Evolutionary conservation across 768 basidiomycete genomes (phyloP).

Genomic region (Xerocomus brunneocitrinus): DNA sequence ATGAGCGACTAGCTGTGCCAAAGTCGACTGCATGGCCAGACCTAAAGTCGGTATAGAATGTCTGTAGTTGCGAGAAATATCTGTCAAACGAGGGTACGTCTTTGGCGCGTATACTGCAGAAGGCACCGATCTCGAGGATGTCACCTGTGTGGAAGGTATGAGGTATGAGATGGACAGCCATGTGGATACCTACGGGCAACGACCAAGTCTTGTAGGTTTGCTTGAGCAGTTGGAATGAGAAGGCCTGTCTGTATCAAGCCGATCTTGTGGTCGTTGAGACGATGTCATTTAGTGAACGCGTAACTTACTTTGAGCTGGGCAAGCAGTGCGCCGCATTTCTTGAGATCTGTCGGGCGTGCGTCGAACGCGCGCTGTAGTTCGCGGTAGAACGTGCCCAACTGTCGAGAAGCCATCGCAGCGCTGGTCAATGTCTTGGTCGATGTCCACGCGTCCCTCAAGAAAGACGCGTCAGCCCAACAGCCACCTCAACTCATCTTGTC

Average conservation of each 20-base stretch:
- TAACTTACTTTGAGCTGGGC: conserved; percentile 67
- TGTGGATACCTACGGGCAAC: conserved; percentile 57
- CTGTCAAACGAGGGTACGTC: conserved; percentile 93
- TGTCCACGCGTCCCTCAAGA: conserved; percentile 29
- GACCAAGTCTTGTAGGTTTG: conserved; percentile 61
- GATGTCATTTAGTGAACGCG: not conserved
- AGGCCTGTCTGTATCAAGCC: conserved; percentile 74
- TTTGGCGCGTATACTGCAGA: conserved; percentile 85
- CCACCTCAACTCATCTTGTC: conserved; percentile 18
- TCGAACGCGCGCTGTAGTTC: conserved; percentile 66
- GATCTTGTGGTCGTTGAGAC: conserved; percentile 42
- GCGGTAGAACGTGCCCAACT: conserved; percentile 58
- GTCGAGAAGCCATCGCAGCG: conserved; percentile 44
- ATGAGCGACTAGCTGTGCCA: conserved; percentile 3
- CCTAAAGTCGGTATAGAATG: conserved; percentile 87
- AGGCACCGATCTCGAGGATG: conserved; percentile 92
- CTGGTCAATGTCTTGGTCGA: not conserved
- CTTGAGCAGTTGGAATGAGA: conserved; percentile 64
- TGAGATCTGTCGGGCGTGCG: conserved; percentile 61
- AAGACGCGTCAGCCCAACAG: conserved; percentile 51
- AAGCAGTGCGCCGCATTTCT: conserved; percentile 58
- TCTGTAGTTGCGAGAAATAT: conserved; percentile 88
- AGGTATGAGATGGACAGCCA: not conserved
- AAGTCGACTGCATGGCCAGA: conserved; percentile 22
- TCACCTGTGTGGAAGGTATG: conserved; percentile 53